phyloP scores from a whole-genome alignment of 2,329 filamentous ascomycete species.

The Calonectria ilicicola region DNA sequence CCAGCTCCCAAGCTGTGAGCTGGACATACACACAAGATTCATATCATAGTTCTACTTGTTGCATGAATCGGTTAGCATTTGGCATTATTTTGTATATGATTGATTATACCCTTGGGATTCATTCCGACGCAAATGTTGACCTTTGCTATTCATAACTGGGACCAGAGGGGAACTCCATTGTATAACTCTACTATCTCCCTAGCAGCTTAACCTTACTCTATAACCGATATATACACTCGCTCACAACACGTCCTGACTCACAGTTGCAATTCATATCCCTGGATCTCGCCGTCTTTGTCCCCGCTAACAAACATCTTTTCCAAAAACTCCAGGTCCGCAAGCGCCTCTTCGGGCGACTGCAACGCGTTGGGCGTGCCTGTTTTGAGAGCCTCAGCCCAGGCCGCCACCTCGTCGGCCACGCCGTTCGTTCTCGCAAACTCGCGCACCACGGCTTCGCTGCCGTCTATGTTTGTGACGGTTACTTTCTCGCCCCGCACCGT shows the following conservation, averaged over 20 bases:
- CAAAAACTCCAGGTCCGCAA: constrained; percentile 71
- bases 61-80: not conserved
- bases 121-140: not conserved
- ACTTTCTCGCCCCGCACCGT: constrained; percentile 59
- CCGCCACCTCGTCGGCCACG: constrained; percentile 70
- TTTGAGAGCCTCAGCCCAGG: constrained; percentile 67
- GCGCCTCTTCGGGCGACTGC: constrained; percentile 68
- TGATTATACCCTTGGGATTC: not conserved
- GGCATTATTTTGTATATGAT: not conserved
- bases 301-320: constrained; percentile 64
- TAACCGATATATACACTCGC: not conserved
- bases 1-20: constrained; percentile 11
- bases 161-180: not conserved
- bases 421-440: constrained; percentile 64
- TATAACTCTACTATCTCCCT: not conserved
- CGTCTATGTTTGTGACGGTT: constrained; percentile 47
- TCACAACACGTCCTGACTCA: not conserved
- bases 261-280: constrained; percentile 54
- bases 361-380: constrained; percentile 60
- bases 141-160: not conserved
- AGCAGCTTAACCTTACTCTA: not conserved
- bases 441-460: constrained; percentile 49
- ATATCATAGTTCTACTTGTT: not conserved
- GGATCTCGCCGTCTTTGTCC: constrained; percentile 53
- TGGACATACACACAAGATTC: not conserved